Percentiles rank a stretch among this genome's conserved stretches.
Evolutionary conservation across 441 rosid genomes (phyloP).

Genomic region (Pelargonium australe): DNA sequence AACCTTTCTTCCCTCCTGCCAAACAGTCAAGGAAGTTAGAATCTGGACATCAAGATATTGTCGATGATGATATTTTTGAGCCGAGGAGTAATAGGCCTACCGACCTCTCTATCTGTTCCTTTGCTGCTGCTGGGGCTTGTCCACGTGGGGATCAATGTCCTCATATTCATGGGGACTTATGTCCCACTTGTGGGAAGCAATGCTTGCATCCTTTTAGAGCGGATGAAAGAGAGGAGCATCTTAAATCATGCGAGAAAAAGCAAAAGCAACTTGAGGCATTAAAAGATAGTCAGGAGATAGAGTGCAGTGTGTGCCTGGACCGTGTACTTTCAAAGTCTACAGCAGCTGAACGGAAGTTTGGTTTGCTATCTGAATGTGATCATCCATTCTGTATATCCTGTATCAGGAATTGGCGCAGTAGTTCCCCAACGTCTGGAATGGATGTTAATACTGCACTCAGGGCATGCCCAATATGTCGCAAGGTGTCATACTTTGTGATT

Average conservation of each 20-base stretch:
- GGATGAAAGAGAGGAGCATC: conserved; percentile 74
- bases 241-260: conserved; percentile 58
- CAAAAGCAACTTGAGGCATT: conserved; percentile 57
- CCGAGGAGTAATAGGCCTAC: conserved; percentile 37
- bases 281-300: conserved; percentile 56
- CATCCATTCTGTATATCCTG: conserved; percentile 97
- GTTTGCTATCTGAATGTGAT: conserved; percentile 88
- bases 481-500: conserved; percentile 77
- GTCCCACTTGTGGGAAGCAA: conserved; percentile 75
- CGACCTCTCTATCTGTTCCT: conserved; percentile 65
- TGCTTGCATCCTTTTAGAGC: conserved; percentile 89
- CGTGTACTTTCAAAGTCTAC: conserved; percentile 75
- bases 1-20: conserved; percentile 28
- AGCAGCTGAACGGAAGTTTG: conserved; percentile 88
- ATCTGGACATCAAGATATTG: conserved; percentile 25
- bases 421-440: conserved; percentile 83
- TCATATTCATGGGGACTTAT: conserved; percentile 78
- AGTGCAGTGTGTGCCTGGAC: conserved; percentile 69
- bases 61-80: conserved; percentile 32
- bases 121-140: conserved; percentile 84
- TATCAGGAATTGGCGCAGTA: conserved; percentile 93
- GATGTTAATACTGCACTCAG: conserved; percentile 75
- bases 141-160: conserved; percentile 82
- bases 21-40: conserved; percentile 43
- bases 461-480: conserved; percentile 92